These are phyloP conservation scores for Coelastrella sp. DNA, from an alignment of 139 green algal species.

Conservation along the genomic window DNA sequence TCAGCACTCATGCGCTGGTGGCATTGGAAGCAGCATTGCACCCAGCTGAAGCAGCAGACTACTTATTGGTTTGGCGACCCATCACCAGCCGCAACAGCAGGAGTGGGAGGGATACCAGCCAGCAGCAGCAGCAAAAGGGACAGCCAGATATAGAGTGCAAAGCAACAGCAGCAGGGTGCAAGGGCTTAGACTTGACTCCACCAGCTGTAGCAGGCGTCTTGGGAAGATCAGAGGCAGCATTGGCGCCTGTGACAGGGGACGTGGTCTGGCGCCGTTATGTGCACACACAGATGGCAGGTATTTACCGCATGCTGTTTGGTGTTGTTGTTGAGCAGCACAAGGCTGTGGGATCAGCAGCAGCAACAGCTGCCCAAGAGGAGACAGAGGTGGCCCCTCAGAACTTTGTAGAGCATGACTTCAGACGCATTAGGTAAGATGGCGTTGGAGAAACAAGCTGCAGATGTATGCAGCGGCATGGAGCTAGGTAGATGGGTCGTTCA, in stretches of 20 bases:
- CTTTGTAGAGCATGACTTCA: constrained; percentile 43
- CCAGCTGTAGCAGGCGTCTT: not conserved
- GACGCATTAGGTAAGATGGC: constrained; percentile 18
- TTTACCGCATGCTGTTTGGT: constrained; percentile 47
- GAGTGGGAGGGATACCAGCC: not conserved
- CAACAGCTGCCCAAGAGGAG: not conserved
- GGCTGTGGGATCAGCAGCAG: not conserved
- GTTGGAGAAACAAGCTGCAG: not conserved
- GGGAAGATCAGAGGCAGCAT: not conserved
- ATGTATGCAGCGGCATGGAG: not conserved
- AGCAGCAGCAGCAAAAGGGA: not conserved
- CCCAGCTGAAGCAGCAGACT: constrained; percentile 33
- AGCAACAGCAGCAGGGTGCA: not conserved
- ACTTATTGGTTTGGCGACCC: constrained; percentile 46
- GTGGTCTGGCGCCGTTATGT: constrained; percentile 39
- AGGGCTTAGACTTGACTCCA: not conserved
- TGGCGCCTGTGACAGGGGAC: constrained; percentile 9
- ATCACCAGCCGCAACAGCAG: not conserved
- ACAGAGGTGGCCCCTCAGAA: not conserved
- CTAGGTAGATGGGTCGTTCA: no score
- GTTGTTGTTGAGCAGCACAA: not conserved
- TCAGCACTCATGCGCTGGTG: constrained; percentile 23
- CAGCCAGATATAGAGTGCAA: not conserved
- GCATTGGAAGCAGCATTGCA: constrained; percentile 31
- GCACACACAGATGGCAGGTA: constrained; percentile 51